Evolutionary conservation across 108 stramenopile species (phyloP).

Genomic region (Nitzschia putrida): DNA sequence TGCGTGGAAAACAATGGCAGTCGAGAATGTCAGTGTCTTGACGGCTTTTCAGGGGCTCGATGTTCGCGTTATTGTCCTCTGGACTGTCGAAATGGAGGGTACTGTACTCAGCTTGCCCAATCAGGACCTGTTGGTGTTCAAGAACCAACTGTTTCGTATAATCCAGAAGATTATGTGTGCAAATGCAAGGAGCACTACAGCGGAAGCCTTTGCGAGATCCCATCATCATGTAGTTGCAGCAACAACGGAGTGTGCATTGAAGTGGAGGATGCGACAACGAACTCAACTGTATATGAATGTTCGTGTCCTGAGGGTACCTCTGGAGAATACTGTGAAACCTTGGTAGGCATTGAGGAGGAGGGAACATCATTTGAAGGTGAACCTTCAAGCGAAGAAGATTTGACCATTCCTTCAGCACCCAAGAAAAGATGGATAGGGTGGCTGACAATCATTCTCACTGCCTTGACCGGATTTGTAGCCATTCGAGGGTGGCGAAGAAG

Average conservation of each 20-base stretch:
- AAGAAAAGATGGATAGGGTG: background rate
- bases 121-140: background rate
- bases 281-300: conserved; percentile 2
- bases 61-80: conserved; percentile 36
- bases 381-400: background rate
- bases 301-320: conserved; percentile 22
- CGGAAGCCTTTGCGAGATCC: conserved; percentile 33
- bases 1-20: conserved; percentile 4
- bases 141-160: background rate
- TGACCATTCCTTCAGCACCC: background rate
- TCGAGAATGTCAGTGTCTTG: conserved; percentile 20
- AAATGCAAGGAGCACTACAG: conserved; percentile 33
- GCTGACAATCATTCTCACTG: background rate
- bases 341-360: background rate
- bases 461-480: background rate
- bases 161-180: conserved; percentile 17
- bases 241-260: conserved; percentile 29
- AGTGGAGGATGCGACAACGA: background rate
- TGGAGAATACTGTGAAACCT: conserved; percentile 24
- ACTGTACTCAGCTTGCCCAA: conserved; percentile 9
- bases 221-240: conserved; percentile 25
- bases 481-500: background rate
- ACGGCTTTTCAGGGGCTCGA: conserved; percentile 26
- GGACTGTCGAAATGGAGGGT: conserved; percentile 33
- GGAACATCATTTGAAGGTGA: background rate